Evolutionary conservation across 305 asterid genomes (phyloP).

Genomic region (Fraxinus angustifolia): DNA sequence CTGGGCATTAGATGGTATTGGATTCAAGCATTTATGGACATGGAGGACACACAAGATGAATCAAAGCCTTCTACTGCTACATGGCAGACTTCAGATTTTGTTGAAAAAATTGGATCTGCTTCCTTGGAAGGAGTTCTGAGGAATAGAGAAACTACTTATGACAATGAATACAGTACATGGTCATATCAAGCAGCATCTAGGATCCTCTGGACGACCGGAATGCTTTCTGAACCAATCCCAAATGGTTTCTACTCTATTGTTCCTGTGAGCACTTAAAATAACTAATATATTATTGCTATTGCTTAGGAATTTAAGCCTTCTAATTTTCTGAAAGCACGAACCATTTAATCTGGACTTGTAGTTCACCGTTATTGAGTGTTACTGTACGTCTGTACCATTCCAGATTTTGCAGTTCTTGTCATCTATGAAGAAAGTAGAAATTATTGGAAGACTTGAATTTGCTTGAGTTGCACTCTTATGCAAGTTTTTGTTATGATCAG

Average conservation of each 20-base stretch:
- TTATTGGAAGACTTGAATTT: neutral
- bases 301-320: conserved; percentile 5
- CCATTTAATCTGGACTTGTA: neutral
- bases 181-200: conserved; percentile 65
- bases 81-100: conserved; percentile 74
- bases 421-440: neutral
- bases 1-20: conserved; percentile 35
- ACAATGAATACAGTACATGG: conserved; percentile 42
- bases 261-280: conserved; percentile 63
- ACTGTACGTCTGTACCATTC: neutral
- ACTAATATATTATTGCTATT: neutral
- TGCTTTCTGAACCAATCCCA: conserved; percentile 82
- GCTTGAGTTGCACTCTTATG: neutral
- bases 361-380: conserved; percentile 2
- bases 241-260: conserved; percentile 91
- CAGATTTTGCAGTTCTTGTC: neutral
- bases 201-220: conserved; percentile 83
- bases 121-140: conserved; percentile 50
- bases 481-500: neutral
- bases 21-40: conserved; percentile 35
- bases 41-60: conserved; percentile 63
- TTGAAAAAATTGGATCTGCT: conserved; percentile 66
- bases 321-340: conserved; percentile 11
- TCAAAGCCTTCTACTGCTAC: conserved; percentile 51
- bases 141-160: conserved; percentile 40